Conservation (phyloP, 2,329 filamentous ascomycete species). For the Ophiocordyceps australis region DNA sequence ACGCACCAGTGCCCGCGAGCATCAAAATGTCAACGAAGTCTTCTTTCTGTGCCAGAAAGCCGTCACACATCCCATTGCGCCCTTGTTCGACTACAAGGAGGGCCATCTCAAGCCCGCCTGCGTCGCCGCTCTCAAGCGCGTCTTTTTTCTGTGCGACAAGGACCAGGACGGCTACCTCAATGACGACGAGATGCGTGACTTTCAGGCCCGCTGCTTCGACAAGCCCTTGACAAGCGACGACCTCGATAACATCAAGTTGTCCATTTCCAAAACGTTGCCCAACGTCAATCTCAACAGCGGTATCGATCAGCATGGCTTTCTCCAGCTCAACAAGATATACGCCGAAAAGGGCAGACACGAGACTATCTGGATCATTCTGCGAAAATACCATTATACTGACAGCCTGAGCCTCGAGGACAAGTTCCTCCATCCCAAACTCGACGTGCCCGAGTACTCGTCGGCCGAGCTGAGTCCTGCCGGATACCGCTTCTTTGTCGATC, state of each 20-base stretch:
- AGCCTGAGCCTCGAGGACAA: constrained; percentile 80
- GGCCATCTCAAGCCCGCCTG: constrained; percentile 73
- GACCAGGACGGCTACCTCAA: constrained; percentile 89
- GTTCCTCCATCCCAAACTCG: constrained; percentile 85
- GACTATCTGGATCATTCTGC: constrained; percentile 92
- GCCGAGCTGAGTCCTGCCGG: constrained; percentile 87
- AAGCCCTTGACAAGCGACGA: constrained; percentile 70
- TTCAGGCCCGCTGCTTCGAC: constrained; percentile 83
- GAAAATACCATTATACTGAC: constrained; percentile 92
- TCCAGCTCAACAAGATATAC: constrained; percentile 87
- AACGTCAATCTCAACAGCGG: constrained; percentile 47
- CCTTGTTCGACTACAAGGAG: constrained; percentile 93
- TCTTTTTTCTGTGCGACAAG: constrained; percentile 93
- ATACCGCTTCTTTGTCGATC: constrained; percentile 93
- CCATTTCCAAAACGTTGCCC: constrained; percentile 53
- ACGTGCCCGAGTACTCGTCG: constrained; percentile 81
- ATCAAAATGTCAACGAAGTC: constrained; percentile 86
- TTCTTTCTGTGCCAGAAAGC: constrained; percentile 98
- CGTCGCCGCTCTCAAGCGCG: constrained; percentile 66
- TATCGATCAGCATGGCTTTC: constrained; percentile 67
- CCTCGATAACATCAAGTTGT: constrained; percentile 76
- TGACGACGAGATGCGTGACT: constrained; percentile 77
- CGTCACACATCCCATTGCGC: constrained; percentile 90
- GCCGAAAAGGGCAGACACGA: constrained; percentile 95
- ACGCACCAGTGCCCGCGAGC: constrained; percentile 76